Evolutionary conservation across 2,329 filamentous ascomycete species (phyloP), one percentile per base, ranked within the genome.

Genomic region (Coccinonectria pachysandricola): DNA sequence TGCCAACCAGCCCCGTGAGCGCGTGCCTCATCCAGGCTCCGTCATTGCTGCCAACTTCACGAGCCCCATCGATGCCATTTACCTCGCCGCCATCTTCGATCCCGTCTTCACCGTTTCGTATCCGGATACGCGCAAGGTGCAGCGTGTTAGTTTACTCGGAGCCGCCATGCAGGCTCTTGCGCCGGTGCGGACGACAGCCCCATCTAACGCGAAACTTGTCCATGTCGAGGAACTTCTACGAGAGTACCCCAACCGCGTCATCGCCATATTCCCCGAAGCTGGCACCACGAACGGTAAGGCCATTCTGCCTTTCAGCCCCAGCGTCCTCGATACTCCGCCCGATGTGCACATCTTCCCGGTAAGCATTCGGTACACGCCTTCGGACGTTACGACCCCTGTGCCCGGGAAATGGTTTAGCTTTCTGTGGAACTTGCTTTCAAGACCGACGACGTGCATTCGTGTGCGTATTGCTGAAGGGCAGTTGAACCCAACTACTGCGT

Each of bases 21-120:
- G 84, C 20, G 73, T 96, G 11, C 91, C 91, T 2, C 73, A 79
- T 30, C 73, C 79, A 4, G 75, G 81, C 23, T 81, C 79, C 30
- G 67, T 98, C 42, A 91, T 98, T 45, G 87, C 85, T 24, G 80
- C 83, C 26, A 91, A 85, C 35, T 91, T 87, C 52, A 95, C 87
- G 17, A 92, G 83, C 7, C 91, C 91, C 7, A 73, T 98, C 51
- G 91, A 98, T 53, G 79, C 86, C 10, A 63, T 98, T 30, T 98
- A 96, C 56, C 75, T 98, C 13, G 85, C 91, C 33, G 87, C 86
- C 37, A 85, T 96, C 48, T 98, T 96, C 62, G 85, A 95, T 52
- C 91, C 91, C 3, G 70, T 98, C 52, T 96, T 98, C 59, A 92
- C 86, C 8, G 64, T 82, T 23, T 84, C 80, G 1, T 95, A 85